These are phyloP conservation scores for Agrocybe pediades DNA, from an alignment of 768 basidiomycete genomes.

Conservation along the genomic window DNA sequence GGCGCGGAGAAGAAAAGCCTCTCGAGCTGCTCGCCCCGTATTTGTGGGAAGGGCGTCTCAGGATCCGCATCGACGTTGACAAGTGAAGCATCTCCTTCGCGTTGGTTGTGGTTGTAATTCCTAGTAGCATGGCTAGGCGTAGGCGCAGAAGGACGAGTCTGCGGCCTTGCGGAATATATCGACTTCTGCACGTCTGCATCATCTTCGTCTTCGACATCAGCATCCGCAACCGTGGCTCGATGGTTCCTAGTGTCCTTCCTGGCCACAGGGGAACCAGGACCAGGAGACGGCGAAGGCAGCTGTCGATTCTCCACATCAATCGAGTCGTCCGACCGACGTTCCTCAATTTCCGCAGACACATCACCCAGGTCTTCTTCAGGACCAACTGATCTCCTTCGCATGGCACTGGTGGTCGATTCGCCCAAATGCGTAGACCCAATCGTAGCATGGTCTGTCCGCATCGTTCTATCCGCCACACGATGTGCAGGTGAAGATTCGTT, in stretches of 20 bases:
- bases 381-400: constrained; percentile 53
- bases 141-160: constrained; percentile 34
- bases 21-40: constrained; percentile 78
- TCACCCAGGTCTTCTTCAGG: constrained; percentile 59
- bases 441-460: constrained; percentile 57
- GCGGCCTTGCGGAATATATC: background rate
- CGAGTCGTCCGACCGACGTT: constrained; percentile 54
- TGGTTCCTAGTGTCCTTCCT: constrained; percentile 1
- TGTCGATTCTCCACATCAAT: background rate
- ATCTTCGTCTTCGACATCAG: too few species aligned
- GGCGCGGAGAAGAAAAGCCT: constrained; percentile 80
- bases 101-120: constrained; percentile 8
- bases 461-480: constrained; percentile 40
- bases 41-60: constrained; percentile 77
- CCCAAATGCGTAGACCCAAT: constrained; percentile 39
- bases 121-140: constrained; percentile 34
- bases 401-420: constrained; percentile 18
- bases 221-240: constrained; percentile 21
- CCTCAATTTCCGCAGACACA: constrained; percentile 68
- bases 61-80: constrained; percentile 18
- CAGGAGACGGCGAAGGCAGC: constrained; percentile 10
- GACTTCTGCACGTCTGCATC: constrained; percentile 10
- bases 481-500: constrained; percentile 4
- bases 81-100: too few species aligned
- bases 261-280: too few species aligned